Conservation (phyloP, 2,329 filamentous ascomycete species). For the Corniculantispora saksenae region DNA sequence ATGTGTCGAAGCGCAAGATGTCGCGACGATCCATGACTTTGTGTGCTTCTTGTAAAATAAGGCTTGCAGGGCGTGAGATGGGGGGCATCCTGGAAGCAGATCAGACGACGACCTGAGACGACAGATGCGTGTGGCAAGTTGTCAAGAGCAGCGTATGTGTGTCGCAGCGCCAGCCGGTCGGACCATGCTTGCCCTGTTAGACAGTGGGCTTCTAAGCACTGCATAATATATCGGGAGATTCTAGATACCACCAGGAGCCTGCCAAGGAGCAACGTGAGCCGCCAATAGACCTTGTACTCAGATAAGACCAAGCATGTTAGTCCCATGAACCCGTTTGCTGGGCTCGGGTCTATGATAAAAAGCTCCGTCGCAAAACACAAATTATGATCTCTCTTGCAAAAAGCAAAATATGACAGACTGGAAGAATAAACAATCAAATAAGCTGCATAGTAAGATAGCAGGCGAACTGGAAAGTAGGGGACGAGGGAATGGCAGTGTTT, state of each 20-base stretch:
- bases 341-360: background rate
- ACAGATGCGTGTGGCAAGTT: background rate
- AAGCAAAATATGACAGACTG: background rate
- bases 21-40: background rate
- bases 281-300: background rate
- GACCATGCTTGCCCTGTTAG: background rate
- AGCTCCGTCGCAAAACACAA: background rate
- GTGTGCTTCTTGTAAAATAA: background rate
- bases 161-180: background rate
- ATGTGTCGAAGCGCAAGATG: background rate
- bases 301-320: background rate
- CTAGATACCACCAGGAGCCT: background rate
- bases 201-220: too few species aligned
- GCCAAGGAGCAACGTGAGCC: background rate
- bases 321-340: background rate
- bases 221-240: background rate
- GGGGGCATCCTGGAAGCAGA: background rate
- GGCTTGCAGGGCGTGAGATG: background rate
- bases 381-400: background rate
- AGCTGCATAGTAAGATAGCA: background rate
- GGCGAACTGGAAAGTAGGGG: background rate
- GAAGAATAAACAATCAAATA: background rate
- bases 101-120: slow-evolving; percentile 11
- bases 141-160: background rate
- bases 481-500: background rate